Percentiles rank a stretch among this genome's conserved stretches.
Conservation (phyloP, 148 eudicot genomes). For the Fallopia convolvulus region DNA sequence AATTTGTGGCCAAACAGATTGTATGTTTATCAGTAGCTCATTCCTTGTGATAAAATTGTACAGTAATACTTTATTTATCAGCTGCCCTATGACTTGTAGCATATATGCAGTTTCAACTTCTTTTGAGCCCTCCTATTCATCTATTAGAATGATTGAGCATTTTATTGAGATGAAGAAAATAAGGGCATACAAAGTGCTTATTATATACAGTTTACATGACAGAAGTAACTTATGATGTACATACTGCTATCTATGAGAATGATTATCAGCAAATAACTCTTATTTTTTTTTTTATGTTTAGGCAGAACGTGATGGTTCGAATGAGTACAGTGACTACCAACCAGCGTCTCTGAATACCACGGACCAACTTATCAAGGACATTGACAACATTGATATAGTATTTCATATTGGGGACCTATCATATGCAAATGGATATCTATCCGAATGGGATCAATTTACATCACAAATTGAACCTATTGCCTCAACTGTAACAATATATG, state of each 20-base stretch:
- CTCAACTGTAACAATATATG: slow-evolving; percentile 72
- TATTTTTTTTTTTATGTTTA: slow-evolving; percentile 14
- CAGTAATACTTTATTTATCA: not conserved
- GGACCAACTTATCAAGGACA: slow-evolving; percentile 62
- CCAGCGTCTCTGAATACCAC: slow-evolving; percentile 89
- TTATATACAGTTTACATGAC: not conserved
- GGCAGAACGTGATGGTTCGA: slow-evolving; percentile 75
- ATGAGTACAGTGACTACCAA: slow-evolving; percentile 71
- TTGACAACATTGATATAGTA: slow-evolving; percentile 63
- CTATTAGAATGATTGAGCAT: not conserved
- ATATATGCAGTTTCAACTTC: not conserved
- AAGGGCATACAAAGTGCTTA: not conserved
- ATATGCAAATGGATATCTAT: slow-evolving; percentile 83
- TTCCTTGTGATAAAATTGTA: not conserved
- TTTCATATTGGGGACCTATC: slow-evolving; percentile 79
- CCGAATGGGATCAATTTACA: slow-evolving; percentile 96
- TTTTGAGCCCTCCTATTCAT: not conserved
- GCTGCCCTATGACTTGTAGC: not conserved
- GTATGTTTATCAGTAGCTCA: slow-evolving; percentile 29
- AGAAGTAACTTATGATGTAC: not conserved
- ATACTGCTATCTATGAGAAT: not conserved
- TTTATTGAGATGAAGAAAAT: not conserved
- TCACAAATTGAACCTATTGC: slow-evolving; percentile 84
- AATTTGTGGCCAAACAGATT: slow-evolving; percentile 68
- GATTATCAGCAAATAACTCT: not conserved